Conservation (phyloP, 2,329 filamentous ascomycete genomes). For the Pestalotiopsis sp. region DNA sequence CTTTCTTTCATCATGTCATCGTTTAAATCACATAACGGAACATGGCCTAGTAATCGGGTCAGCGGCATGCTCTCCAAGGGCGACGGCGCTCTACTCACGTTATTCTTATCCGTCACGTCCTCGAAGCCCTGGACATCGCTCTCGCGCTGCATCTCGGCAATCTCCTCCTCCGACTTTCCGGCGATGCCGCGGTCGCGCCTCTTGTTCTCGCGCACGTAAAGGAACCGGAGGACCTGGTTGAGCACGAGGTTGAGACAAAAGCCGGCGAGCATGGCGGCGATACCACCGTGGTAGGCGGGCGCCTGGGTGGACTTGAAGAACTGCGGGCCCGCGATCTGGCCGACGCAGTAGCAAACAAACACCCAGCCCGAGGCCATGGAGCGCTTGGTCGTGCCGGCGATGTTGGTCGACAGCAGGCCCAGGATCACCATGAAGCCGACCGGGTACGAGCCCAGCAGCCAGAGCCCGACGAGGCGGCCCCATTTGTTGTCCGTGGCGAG, state of each 20-base stretch:
- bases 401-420: constrained; percentile 28
- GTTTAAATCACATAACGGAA: neutral
- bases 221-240: constrained; percentile 25
- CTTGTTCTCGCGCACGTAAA: constrained; percentile 31
- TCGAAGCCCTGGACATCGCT: constrained; percentile 36
- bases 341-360: constrained; percentile 30
- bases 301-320: constrained; percentile 31
- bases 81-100: constrained; percentile 24
- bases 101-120: constrained; percentile 38
- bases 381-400: constrained; percentile 29
- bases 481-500: constrained; percentile 26
- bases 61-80: neutral
- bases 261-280: constrained; percentile 31
- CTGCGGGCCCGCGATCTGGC: constrained; percentile 30
- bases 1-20: neutral
- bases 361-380: constrained; percentile 30
- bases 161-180: constrained; percentile 30
- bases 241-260: constrained; percentile 30
- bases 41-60: neutral
- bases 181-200: constrained; percentile 25
- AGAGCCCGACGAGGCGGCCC: constrained; percentile 31
- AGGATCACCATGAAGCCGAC: constrained; percentile 31
- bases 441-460: constrained; percentile 30
- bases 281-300: constrained; percentile 33
- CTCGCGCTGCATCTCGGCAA: constrained; percentile 27